A percentile compares a stretch with the other conserved stretches of the same genome.
Conservation (phyloP, 176 grass and related monocot genomes). For the Eleusine coracana region DNA sequence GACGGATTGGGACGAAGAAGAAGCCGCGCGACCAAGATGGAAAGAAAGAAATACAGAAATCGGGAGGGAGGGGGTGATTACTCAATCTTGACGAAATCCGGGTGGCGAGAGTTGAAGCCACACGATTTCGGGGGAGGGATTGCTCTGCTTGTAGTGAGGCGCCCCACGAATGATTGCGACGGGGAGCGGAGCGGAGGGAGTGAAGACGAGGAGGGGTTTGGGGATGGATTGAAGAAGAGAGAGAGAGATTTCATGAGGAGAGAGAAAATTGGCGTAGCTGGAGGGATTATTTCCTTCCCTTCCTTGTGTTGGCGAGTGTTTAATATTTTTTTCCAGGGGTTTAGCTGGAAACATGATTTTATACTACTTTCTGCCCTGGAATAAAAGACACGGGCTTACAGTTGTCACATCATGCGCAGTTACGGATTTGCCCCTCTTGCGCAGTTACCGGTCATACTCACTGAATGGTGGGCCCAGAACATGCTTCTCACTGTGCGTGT, state of each 20-base stretch:
- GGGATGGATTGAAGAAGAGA: neutral
- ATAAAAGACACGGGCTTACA: slow-evolving; percentile 19
- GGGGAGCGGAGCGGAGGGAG: neutral
- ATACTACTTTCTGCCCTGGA: neutral
- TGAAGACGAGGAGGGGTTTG: slow-evolving; percentile 7
- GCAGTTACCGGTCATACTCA: neutral
- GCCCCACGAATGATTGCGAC: slow-evolving; percentile 46
- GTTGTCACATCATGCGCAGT: neutral
- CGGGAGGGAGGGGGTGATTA: slow-evolving; percentile 1
- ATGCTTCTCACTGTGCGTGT: too few species aligned
- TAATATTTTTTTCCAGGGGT: neutral
- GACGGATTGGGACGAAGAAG: neutral
- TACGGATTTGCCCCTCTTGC: slow-evolving; percentile 22
- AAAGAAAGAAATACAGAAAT: neutral
- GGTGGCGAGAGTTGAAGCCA: neutral
- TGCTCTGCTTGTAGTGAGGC: neutral
- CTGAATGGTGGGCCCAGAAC: neutral
- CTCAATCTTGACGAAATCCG: slow-evolving; percentile 1
- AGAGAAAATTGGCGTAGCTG: neutral
- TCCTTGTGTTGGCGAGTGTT: neutral
- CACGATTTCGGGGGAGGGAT: neutral
- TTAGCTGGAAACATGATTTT: neutral
- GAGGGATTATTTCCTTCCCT: neutral
- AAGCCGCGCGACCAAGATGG: neutral
- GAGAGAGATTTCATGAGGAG: neutral